A percentile compares a stretch with the other conserved stretches of the same genome.
These are phyloP conservation scores for Kewa caespitosa DNA, from an alignment of 179 eudicot genomes.

Conservation along the genomic window DNA sequence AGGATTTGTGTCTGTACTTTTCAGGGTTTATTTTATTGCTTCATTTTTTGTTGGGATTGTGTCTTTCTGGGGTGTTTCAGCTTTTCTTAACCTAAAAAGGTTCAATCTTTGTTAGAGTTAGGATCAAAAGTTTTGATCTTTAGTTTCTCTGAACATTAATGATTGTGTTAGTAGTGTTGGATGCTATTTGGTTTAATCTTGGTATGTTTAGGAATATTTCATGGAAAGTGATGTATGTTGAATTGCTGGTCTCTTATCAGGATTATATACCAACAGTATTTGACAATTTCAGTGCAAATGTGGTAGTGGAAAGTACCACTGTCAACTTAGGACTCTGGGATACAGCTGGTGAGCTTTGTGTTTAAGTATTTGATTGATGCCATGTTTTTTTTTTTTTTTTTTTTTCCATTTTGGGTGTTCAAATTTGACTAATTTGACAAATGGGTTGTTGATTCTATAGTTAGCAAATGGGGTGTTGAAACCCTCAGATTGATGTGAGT, in stretches of 20 bases:
- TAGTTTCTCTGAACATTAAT: neutral
- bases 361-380: neutral
- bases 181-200: neutral
- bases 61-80: conserved; percentile 41
- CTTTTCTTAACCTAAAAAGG: conserved; percentile 39
- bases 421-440: neutral
- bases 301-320: conserved; percentile 84
- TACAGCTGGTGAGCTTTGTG: conserved; percentile 70
- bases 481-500: neutral
- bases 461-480: conserved; percentile 5
- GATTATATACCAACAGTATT: conserved; percentile 94
- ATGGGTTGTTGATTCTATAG: neutral
- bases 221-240: neutral
- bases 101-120: conserved; percentile 15
- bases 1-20: neutral
- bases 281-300: conserved; percentile 99
- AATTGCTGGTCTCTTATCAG: conserved; percentile 37
- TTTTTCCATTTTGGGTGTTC: neutral
- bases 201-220: conserved; percentile 10
- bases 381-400: neutral
- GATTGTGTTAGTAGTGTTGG: neutral
- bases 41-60: neutral
- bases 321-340: conserved; percentile 98
- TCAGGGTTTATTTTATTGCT: neutral
- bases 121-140: neutral